Conservation (phyloP, 352 stramenopile genomes). For the Phytophthora rubi region DNA sequence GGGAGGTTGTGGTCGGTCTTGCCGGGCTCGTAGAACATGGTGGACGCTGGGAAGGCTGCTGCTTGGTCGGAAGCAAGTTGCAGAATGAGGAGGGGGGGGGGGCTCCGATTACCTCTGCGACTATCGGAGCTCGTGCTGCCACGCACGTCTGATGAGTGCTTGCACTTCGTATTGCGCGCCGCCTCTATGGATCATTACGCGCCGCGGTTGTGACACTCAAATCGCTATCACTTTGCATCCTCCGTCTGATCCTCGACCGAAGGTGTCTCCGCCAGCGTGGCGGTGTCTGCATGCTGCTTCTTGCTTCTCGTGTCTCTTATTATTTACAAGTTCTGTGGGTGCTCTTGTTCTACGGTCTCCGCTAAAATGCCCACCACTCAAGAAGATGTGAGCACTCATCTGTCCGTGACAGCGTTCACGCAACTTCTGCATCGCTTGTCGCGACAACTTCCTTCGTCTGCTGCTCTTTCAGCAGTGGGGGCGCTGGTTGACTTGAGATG, state of each 20-base stretch:
- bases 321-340: background rate
- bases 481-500: constrained; percentile 33
- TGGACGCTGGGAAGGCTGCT: background rate
- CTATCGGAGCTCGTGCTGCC: constrained; percentile 3
- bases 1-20: constrained; percentile 43
- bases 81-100: constrained; percentile 16
- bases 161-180: constrained; percentile 35
- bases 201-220: constrained; percentile 38
- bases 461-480: constrained; percentile 5
- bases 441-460: background rate
- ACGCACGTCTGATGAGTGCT: constrained; percentile 30
- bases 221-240: constrained; percentile 30
- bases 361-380: background rate
- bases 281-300: background rate
- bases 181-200: constrained; percentile 31
- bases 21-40: constrained; percentile 40
- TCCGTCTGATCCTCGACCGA: constrained; percentile 20
- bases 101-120: constrained; percentile 10
- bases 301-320: background rate
- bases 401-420: background rate
- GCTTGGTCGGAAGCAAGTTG: constrained; percentile 15
- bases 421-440: background rate
- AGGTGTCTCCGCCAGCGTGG: background rate
- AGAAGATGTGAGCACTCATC: background rate
- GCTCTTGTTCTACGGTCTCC: background rate